Base-by-base conservation (phyloP, 192 early-diverging fungal genomes). In the Chytriomyces sp. region DNA sequence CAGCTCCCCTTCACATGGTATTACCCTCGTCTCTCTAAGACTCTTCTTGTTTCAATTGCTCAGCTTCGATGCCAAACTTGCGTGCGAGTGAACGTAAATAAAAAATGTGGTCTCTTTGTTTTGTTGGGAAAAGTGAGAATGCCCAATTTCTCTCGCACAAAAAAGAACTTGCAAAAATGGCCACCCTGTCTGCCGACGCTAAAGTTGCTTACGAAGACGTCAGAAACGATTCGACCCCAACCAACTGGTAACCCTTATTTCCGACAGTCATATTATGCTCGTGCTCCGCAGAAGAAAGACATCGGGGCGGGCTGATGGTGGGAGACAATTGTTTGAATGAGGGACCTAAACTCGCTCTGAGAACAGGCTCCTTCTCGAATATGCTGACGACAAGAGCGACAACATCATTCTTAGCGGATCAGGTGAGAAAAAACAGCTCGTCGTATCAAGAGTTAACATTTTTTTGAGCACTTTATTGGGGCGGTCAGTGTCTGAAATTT, bases 11-110 rank as follows among this genome's bases (percentile, higher is more conserved):
- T 48, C 47, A 59, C 67, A 10, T 3, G 46, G 45, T 7, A 18
- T 68, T 0, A 35, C 0, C 35, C 35, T 68, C 44, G n/a, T 11
- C 43, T 5, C 18, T n/a, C 46, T 11, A 43, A 48, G 1, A 1
- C 35, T 13, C 46, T 44, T 16, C 24, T 16, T 50, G n/a, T 48
- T 50, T 43, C 20, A 7, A 3, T 43, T 64, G 24, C 66, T 16
- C 60, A 85, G 83, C 45, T 93, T 98, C 72, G 95, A 97, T 76
- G 91, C 91, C 10, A 69, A 69, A 57, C 49, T 69, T 7, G 68
- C 68, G 13, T 69, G 68, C 26, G 68, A 69, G 53, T 69, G 53
- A 67, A 67, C 35, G 35, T 35, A 35, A 35, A 35, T 35, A 35
- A 35, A 35, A 35, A 35, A 35, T 35, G 35, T 35, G 35, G 35